Conservation (phyloP, 495 filamentous ascomycete species). For the Lasiosphaeria hispida region DNA sequence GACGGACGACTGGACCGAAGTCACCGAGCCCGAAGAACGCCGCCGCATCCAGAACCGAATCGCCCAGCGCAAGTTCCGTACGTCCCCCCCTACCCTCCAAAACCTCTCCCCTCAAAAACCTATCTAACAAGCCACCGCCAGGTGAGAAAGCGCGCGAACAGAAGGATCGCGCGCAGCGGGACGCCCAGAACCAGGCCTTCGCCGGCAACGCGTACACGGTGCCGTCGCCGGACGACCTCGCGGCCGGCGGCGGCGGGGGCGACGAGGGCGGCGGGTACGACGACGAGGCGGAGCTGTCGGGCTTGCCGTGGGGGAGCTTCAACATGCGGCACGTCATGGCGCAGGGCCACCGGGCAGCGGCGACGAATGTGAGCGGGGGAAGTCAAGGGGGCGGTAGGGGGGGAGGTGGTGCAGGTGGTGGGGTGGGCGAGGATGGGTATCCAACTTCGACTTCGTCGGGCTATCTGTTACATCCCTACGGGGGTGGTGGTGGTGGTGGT, state of each 20-base stretch:
- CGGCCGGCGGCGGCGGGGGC: constrained; percentile 43
- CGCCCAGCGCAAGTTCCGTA: constrained; percentile 61
- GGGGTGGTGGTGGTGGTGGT: not conserved
- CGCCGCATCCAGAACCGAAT: constrained; percentile 60
- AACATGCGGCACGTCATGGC: constrained; percentile 55
- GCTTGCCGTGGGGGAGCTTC: constrained; percentile 63
- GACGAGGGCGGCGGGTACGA: constrained; percentile 27
- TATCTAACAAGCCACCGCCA: constrained; percentile 25
- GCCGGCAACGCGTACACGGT: constrained; percentile 56
- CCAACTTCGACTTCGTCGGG: not conserved
- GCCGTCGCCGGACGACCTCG: constrained; percentile 47
- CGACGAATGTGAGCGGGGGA: constrained; percentile 27
- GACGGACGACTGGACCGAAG: constrained; percentile 58
- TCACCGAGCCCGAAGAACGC: constrained; percentile 58
- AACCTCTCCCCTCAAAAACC: constrained; percentile 2
- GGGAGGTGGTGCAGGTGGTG: not conserved
- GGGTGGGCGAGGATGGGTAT: not conserved
- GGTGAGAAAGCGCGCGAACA: constrained; percentile 60
- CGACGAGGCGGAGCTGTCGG: constrained; percentile 46
- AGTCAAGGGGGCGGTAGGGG: constrained; percentile 12
- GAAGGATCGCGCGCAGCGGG: constrained; percentile 56
- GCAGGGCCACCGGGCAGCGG: constrained; percentile 49
- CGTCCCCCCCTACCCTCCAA: constrained; percentile 15
- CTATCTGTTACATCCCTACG: constrained; percentile 17
- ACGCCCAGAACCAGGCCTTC: constrained; percentile 53